phyloP scores from a whole-genome alignment of 331 rosid species.

The Pyracantha coccinea region DNA sequence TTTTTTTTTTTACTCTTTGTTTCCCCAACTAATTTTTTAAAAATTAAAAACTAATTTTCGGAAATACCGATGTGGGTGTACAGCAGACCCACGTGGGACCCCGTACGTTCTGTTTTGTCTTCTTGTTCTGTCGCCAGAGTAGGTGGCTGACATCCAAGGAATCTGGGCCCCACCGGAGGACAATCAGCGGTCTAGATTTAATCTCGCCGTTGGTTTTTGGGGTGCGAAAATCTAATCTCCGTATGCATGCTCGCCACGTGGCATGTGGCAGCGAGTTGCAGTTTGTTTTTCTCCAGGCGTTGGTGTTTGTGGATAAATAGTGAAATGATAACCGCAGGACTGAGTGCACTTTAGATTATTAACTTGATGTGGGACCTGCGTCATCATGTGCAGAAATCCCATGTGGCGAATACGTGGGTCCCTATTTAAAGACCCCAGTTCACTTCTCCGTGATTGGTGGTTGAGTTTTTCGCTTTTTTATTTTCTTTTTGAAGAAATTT shows the following conservation, averaged over 20 bases:
- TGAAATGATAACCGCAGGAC: not conserved
- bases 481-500: not conserved
- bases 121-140: no score
- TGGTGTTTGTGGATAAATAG: not conserved
- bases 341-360: not conserved
- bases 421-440: not conserved
- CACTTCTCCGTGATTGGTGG: constrained; percentile 17
- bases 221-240: no score
- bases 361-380: not conserved
- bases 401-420: not conserved
- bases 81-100: not conserved
- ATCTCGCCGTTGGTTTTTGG: no score
- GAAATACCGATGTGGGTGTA: constrained; percentile 6
- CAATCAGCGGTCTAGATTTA: no score
- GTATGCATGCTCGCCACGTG: no score
- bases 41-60: not conserved
- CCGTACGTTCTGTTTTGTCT: not conserved
- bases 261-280: not conserved
- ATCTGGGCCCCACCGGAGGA: no score
- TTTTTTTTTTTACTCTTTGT: not conserved
- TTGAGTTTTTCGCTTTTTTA: not conserved
- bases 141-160: no score
- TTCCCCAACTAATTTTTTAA: not conserved
- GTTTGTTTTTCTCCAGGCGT: not conserved
- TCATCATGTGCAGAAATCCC: not conserved